These are phyloP conservation scores for Cytospora mali DNA, from an alignment of 2,329 filamentous ascomycete genomes.

Conservation along the genomic window DNA sequence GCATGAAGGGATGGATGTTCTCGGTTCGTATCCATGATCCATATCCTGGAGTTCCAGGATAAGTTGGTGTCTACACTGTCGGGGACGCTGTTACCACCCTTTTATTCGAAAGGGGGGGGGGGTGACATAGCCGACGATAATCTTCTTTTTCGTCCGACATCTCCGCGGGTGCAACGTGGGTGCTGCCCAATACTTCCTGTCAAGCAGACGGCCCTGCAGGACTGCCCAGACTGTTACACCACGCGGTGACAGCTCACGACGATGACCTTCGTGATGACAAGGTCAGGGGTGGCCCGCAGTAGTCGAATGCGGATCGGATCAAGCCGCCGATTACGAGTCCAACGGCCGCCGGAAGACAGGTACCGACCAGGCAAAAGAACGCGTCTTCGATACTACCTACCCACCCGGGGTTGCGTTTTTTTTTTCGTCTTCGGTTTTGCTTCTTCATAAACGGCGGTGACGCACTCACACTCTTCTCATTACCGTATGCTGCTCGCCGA, in stretches of 20 bases:
- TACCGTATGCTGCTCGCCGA: no score
- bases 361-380: no score
- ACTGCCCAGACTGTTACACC: background rate
- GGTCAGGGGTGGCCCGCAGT: background rate
- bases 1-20: background rate
- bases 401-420: no score
- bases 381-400: no score
- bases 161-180: background rate
- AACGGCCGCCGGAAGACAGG: no score
- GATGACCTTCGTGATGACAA: no score
- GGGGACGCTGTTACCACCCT: background rate
- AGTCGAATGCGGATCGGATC: background rate
- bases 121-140: background rate
- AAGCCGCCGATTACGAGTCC: no score
- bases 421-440: no score
- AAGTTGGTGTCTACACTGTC: background rate
- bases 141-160: background rate
- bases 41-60: background rate
- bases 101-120: background rate
- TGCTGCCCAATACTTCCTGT: background rate
- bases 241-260: background rate
- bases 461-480: no score
- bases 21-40: background rate
- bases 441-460: no score
- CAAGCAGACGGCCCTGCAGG: background rate